These are phyloP conservation scores for Cystoderma amianthinum DNA, from an alignment of 768 basidiomycete species.

Conservation along the genomic window DNA sequence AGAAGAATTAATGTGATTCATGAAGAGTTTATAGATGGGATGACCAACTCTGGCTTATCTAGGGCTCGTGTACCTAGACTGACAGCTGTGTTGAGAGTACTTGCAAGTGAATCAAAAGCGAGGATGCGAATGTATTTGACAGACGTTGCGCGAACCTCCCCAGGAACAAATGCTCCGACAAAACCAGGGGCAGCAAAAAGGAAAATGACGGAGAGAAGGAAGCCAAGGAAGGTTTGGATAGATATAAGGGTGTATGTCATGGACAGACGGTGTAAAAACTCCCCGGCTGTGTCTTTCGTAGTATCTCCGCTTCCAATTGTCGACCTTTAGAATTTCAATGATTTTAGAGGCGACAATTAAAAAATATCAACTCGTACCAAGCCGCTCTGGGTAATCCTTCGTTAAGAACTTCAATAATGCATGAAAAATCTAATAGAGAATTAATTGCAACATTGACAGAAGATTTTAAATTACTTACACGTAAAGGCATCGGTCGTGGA, in stretches of 20 bases:
- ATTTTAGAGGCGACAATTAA: no score
- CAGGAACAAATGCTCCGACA: conserved; percentile 12
- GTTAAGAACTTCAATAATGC: conserved; percentile 13
- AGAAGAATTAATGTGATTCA: not conserved
- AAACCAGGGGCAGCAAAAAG: conserved; percentile 12
- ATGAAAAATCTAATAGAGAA: conserved; percentile 9
- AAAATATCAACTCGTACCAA: conserved; percentile 7
- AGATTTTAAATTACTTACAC: conserved; percentile 7
- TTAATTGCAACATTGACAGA: no score
- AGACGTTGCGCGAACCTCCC: conserved; percentile 7
- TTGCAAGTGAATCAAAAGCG: conserved; percentile 9
- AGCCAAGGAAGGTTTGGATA: conserved; percentile 8
- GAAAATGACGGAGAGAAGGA: conserved; percentile 13
- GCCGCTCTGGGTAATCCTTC: conserved; percentile 15
- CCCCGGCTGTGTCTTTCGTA: conserved; percentile 6
- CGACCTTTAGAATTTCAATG: conserved; percentile 4
- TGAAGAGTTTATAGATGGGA: not conserved
- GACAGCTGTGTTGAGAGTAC: conserved; percentile 9
- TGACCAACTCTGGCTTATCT: conserved; percentile 11
- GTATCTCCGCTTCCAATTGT: conserved; percentile 11
- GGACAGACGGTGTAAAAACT: conserved; percentile 5
- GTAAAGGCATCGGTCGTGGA: conserved; percentile 15
- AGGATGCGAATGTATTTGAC: conserved; percentile 11
- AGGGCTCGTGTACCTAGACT: conserved; percentile 11
- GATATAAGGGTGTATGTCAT: conserved; percentile 11